These are phyloP conservation scores for Dactylonectria macrodidyma DNA, from an alignment of 2,329 filamentous ascomycete genomes.

Conservation along the genomic window DNA sequence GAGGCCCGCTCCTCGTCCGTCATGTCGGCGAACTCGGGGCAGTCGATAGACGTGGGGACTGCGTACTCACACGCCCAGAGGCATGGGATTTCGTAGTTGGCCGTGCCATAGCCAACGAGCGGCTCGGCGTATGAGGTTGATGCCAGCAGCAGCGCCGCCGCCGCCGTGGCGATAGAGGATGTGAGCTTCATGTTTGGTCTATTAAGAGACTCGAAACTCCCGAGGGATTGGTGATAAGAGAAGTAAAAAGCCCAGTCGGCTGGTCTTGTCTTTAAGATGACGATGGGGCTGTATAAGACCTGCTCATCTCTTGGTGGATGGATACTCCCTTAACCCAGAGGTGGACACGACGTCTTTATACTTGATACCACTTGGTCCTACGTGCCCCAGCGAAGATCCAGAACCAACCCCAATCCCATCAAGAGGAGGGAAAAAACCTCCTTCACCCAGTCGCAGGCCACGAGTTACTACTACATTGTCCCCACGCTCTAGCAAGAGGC, in stretches of 20 bases:
- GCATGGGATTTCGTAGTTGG: slow-evolving; percentile 27
- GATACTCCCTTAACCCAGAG: slow-evolving; percentile 7
- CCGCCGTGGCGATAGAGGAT: slow-evolving; percentile 2
- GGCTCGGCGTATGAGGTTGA: slow-evolving; percentile 17
- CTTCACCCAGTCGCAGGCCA: slow-evolving; percentile 9
- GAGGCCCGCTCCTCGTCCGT: slow-evolving; percentile 34
- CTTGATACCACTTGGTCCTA: background rate
- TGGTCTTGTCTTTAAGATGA: background rate
- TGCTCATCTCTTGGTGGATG: background rate
- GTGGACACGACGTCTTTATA: slow-evolving; percentile 16
- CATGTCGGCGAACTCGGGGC: slow-evolving; percentile 41
- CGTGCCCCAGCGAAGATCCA: background rate
- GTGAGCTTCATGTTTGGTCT: slow-evolving; percentile 22
- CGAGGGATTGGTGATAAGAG: background rate
- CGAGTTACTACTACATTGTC: slow-evolving; percentile 14
- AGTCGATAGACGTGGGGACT: slow-evolving; percentile 34
- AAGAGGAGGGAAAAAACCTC: background rate
- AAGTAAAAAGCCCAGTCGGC: background rate
- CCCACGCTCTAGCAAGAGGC: slow-evolving; percentile 9
- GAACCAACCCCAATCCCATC: background rate
- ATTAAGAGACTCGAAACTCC: background rate
- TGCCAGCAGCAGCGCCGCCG: background rate
- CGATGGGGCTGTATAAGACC: background rate
- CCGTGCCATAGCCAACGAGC: slow-evolving; percentile 40
- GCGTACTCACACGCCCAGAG: slow-evolving; percentile 36